Base-by-base conservation (phyloP, 371 early-diverging fungal genomes). In the Mucor racemosus region DNA sequence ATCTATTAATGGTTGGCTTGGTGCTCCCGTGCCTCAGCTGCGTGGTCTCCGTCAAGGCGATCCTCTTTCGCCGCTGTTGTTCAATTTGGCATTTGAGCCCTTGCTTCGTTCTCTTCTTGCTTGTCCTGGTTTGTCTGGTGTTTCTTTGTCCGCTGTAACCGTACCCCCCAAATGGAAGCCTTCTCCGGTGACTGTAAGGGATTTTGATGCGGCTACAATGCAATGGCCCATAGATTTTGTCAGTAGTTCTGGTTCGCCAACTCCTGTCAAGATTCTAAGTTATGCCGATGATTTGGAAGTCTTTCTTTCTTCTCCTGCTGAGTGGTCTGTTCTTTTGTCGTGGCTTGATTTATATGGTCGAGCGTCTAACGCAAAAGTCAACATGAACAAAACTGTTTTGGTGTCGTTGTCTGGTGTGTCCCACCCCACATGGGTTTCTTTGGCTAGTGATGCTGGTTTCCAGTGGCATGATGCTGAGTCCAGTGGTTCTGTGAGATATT, bases 11-110 rank as follows among this genome's bases (percentile, higher is more conserved):
- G 75, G 71, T 6, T 64, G n/a, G n/a, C 14, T 71, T 3, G 19
- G 46, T 0, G 9, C 39, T 13, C 61, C 68, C 34, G 19, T 75
- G 11, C 3, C 6, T 17, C 71, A 75, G 35, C 0, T 13, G 17
- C 66, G 65, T 3, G 75, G 75, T 6, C 62, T 71, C 1, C 48
- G 69, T 21, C 75, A 75, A 62, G 65, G 67, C 3, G 71, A 75
- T 58, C 69, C 71, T 5, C 33, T 68, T 0, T 67, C 62, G 5
- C 70, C 69, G 5, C 39, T 73, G 7, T 34, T 73, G n/a, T 73
- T 69, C 44, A 73, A 73, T 26, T 1, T 73, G 4, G 68, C 68
- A 7, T 66, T 68, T 44, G 68, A 67, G 33, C 77, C 74, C 0
- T 61, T 74, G 1, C 62, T 77, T 1, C 64, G 62, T 0, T 58